These are phyloP conservation scores for Cadophora luteo-olivacea DNA, from an alignment of 2,329 filamentous ascomycete species.

Conservation along the genomic window DNA sequence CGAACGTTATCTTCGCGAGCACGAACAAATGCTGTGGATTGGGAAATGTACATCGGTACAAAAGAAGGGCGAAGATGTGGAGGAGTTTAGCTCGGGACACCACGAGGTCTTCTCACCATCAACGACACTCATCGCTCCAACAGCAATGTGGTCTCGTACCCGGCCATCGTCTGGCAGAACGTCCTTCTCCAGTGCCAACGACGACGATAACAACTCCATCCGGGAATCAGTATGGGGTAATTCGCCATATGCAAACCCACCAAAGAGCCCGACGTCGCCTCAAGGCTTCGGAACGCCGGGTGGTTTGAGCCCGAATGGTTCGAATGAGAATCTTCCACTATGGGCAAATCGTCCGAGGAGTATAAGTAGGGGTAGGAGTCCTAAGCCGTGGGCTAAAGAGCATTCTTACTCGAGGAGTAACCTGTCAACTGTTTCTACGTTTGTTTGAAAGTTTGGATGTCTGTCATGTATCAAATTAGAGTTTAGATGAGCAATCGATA, in stretches of 20 bases:
- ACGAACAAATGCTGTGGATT: conserved; percentile 66
- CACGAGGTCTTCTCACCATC: neutral
- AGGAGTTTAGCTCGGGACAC: conserved; percentile 18
- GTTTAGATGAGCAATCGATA: neutral
- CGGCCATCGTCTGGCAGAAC: conserved; percentile 15
- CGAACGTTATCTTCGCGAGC: conserved; percentile 64
- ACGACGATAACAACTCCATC: conserved; percentile 18
- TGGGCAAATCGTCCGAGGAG: conserved; percentile 18
- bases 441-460: neutral
- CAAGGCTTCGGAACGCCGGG: neutral
- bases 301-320: neutral
- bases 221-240: conserved; percentile 19
- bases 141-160: conserved; percentile 19
- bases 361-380: conserved; percentile 14
- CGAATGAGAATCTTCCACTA: conserved; percentile 14
- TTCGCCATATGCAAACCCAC: neutral
- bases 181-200: conserved; percentile 16
- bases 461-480: conserved; percentile 35
- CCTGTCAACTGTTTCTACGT: conserved; percentile 15
- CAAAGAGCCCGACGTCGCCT: neutral
- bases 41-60: conserved; percentile 33
- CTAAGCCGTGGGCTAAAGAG: conserved; percentile 13
- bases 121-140: conserved; percentile 15
- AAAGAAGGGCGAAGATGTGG: conserved; percentile 17
- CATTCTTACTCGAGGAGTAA: conserved; percentile 17